Evolutionary conservation across 108 stramenopile species (phyloP).

Genomic region (Parietichytrium sp.): DNA sequence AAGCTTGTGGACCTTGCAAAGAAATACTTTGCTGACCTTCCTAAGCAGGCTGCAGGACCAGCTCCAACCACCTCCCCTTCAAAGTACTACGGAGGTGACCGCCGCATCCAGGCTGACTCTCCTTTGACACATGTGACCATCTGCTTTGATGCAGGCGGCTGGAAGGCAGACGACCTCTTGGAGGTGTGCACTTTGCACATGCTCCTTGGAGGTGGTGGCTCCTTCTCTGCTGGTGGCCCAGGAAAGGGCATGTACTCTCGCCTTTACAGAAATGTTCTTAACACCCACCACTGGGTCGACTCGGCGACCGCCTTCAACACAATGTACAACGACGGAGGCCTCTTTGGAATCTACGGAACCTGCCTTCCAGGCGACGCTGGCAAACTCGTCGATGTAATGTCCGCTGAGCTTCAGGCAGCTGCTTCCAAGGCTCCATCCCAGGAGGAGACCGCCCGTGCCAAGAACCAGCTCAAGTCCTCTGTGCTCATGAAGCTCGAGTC

Average conservation of each 20-base stretch:
- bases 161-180: slow-evolving; percentile 70
- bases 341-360: slow-evolving; percentile 83
- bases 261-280: slow-evolving; percentile 90
- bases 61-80: not conserved
- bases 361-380: slow-evolving; percentile 55
- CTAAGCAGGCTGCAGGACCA: not conserved
- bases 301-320: slow-evolving; percentile 83
- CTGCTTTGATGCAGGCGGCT: slow-evolving; percentile 89
- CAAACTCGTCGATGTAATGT: slow-evolving; percentile 73
- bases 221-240: slow-evolving; percentile 97
- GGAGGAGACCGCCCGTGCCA: slow-evolving; percentile 84
- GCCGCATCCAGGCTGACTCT: not conserved
- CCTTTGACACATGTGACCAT: slow-evolving; percentile 72
- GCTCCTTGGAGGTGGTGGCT: slow-evolving; percentile 86
- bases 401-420: slow-evolving; percentile 74
- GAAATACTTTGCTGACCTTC: slow-evolving; percentile 73
- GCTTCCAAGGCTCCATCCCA: slow-evolving; percentile 68
- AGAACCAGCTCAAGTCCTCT: slow-evolving; percentile 95
- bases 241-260: slow-evolving; percentile 99
- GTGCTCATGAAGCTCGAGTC: slow-evolving; percentile 94
- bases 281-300: slow-evolving; percentile 86
- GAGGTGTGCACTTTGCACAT: slow-evolving; percentile 85
- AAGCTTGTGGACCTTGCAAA: slow-evolving; percentile 76
- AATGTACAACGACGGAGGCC: slow-evolving; percentile 82
- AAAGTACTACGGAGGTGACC: slow-evolving; percentile 26